A percentile compares a stretch with the other conserved stretches of the same genome.
These are phyloP conservation scores for Penicillium frequentans DNA, from an alignment of 2,329 filamentous ascomycete species.

Conservation along the genomic window DNA sequence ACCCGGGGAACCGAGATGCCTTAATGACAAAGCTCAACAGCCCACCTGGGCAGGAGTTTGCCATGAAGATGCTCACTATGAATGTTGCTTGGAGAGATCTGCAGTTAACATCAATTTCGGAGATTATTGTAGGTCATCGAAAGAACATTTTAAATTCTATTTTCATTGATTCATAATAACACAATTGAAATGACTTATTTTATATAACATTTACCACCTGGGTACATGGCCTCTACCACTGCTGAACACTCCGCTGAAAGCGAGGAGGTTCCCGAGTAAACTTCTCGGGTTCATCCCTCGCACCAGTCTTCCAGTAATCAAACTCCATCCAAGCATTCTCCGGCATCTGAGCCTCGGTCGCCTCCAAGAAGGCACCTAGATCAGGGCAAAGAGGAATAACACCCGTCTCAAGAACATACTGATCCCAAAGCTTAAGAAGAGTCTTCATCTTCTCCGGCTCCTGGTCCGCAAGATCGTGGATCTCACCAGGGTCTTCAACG, in stretches of 20 bases:
- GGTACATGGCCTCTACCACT: slow-evolving; percentile 11
- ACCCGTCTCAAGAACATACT: slow-evolving; percentile 60
- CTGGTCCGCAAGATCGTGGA: slow-evolving; percentile 44
- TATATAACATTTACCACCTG: background rate
- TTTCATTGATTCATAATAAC: background rate
- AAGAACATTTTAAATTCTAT: background rate
- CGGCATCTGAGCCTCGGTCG: slow-evolving; percentile 64
- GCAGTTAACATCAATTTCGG: no score
- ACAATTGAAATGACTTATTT: background rate
- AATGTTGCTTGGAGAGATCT: background rate
- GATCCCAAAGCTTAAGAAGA: slow-evolving; percentile 57
- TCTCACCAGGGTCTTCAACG: slow-evolving; percentile 52
- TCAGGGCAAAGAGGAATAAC: slow-evolving; percentile 61
- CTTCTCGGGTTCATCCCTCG: slow-evolving; percentile 49
- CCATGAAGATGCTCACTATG: background rate
- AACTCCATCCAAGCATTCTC: slow-evolving; percentile 67
- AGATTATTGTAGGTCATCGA: background rate
- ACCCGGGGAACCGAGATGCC: no score
- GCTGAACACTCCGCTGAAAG: slow-evolving; percentile 37
- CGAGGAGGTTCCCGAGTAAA: slow-evolving; percentile 41
- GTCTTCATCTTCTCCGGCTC: slow-evolving; percentile 48
- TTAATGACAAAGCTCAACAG: no score
- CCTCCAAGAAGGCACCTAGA: slow-evolving; percentile 58
- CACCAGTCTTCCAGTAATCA: slow-evolving; percentile 61
- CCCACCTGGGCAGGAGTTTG: no score